Evolutionary conservation across 2,329 filamentous ascomycete species (phyloP), one percentile per base, ranked within the genome.

Genomic region (Cordyceps pruinosa): DNA sequence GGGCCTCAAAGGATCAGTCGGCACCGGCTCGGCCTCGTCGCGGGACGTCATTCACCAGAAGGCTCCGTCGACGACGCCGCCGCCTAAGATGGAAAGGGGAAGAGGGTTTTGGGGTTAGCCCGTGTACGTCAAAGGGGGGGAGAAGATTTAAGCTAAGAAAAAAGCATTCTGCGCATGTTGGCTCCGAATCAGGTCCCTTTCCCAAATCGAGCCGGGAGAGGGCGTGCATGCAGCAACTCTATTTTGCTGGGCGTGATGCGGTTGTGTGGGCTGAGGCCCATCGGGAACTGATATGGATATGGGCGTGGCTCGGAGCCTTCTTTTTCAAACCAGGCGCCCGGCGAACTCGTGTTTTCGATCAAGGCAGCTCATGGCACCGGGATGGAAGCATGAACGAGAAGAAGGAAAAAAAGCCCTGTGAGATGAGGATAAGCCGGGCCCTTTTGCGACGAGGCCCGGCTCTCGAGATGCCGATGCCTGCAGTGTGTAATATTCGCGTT

Each of bases 1-100:
- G n/a, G n/a, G n/a, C n/a, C n/a, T n/a, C n/a, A n/a, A n/a, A n/a
- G 51, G 51, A 32, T 47, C 46, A 23, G 52, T 55, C 52, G 52
- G 52, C 52, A 47, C 52, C 41, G 32, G 12, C 42, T 55, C 52
- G 52, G 52, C 32, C 37, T 44, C 39, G n/a, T 32, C n/a, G 45
- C 32, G 52, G 42, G 42, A 55, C 34, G 52, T 55, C 52, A 55
- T 41, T 55, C 6, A 47, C 21, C 41, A 34, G 30, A 32, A 32
- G n/a, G n/a, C n/a, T n/a, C n/a, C 35, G 35, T 37, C 35, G 4
- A n/a, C 10, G n/a, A 17, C 35, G 37, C 37, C 51, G 52, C 17
- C 51, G 34, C 51, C 34, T 13, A 34, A 34, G 15, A 13, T 13
- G 32, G 4, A 8, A n/a, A 28, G 13, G 23, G 12, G 10, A 13